A percentile compares a stretch with the other conserved stretches of the same genome.
Evolutionary conservation across 2,329 filamentous ascomycete genomes (phyloP).

Genomic region (Fusarium buharicum): DNA sequence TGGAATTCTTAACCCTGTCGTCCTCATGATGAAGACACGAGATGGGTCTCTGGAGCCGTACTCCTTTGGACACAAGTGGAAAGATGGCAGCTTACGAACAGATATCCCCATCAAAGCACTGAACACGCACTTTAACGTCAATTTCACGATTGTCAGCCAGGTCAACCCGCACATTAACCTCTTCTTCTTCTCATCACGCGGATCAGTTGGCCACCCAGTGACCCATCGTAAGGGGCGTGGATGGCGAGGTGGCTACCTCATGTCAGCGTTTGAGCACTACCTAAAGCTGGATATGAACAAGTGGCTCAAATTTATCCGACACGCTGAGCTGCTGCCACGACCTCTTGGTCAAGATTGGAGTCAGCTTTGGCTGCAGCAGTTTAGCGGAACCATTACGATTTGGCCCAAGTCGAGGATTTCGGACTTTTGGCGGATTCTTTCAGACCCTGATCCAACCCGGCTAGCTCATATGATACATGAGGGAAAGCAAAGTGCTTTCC

Average conservation of each 20-base stretch:
- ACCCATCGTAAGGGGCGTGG: constrained; percentile 93
- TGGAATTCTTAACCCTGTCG: constrained; percentile 93
- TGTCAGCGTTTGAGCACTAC: constrained; percentile 91
- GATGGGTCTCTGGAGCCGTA: constrained; percentile 85
- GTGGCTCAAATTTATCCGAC: constrained; percentile 94
- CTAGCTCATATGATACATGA: constrained; percentile 90
- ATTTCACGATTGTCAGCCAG: constrained; percentile 88
- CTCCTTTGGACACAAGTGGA: constrained; percentile 99
- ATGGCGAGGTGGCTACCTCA: constrained; percentile 95
- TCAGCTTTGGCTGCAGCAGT: constrained; percentile 94
- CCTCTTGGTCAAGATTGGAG: constrained; percentile 96
- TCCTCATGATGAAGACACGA: constrained; percentile 87
- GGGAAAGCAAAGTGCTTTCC: constrained; percentile 88
- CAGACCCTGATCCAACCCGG: constrained; percentile 79
- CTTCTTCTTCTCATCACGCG: constrained; percentile 97
- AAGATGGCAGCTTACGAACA: constrained; percentile 92
- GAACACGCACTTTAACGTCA: constrained; percentile 98
- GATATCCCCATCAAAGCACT: constrained; percentile 95
- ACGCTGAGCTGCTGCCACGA: constrained; percentile 89
- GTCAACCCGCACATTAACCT: constrained; percentile 98
- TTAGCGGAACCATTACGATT: constrained; percentile 93
- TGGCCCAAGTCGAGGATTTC: constrained; percentile 85
- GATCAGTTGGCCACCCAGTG: constrained; percentile 90
- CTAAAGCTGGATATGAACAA: constrained; percentile 97
- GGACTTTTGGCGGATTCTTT: constrained; percentile 88